Evolutionary conservation across 495 filamentous ascomycete genomes (phyloP), one percentile per base, ranked within the genome.

Genomic region (Trichoderma virens): DNA sequence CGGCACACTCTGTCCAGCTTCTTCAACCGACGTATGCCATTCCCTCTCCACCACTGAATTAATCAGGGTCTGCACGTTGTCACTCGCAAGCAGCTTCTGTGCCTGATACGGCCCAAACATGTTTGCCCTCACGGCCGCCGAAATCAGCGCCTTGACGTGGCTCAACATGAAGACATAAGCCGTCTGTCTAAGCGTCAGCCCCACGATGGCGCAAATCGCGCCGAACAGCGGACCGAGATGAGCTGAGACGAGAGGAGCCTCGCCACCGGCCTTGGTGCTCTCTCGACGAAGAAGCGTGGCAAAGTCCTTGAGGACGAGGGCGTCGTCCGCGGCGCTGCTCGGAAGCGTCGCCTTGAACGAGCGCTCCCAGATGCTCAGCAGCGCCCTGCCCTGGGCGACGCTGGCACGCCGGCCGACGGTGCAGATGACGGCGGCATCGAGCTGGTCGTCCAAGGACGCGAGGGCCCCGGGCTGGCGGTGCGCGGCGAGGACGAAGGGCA

Each of bases 51-150:
- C 78, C 54, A 83, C 79, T n/a, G 74, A 76, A 67, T 78, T 72
- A 38, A 97, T 85, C 66, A 84, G 74, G 45, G 72, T 76, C 73
- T 87, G 85, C 66, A 93, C 75, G 68, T 75, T 78, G 41, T 70
- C 74, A 65, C 88, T 84, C 2, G 91, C 93, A 34, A 99, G 79
- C 56, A 96, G 75, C 71, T 80, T 86, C 75, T 99, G 75, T 61
- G 90, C 90, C 73, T 95, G 90, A 73, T 97, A 99, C 23, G 95
- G 93, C 0, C 94, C 94, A 77, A 97, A 86, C 39, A 96, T 85
- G 27, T 89, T 86, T 30, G 94, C 90, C 14, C 94, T 79, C 64
- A 99, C 93, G 2, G 89, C 95, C 1, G 94, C 94, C 64, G 90
- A 93, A 11, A 96, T 77, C 30, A 97, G 78, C 1, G 93, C 91